Evolutionary conservation across 1,284 basidiomycete species (phyloP), one percentile per base, ranked within the genome.

Genomic region (Cutaneotrichosporon mucoides): DNA sequence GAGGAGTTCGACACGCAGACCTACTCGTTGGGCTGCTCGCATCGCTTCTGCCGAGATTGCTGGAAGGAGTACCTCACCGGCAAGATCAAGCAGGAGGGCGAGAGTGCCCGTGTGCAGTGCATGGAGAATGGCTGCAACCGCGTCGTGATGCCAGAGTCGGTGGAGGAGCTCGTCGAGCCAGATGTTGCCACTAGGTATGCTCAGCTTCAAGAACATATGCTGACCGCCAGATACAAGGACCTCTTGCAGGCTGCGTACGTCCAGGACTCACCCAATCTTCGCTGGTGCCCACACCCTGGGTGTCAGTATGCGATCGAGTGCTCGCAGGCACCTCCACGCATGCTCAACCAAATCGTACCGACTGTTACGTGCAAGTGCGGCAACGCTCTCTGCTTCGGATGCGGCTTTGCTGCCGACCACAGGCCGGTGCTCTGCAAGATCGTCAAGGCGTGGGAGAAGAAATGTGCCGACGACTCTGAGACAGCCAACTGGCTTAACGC

Each of bases 401-500:
- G 92, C 72, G 80, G 85, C 47, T 84, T 91, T 66, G 87, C 90
- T 68, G 84, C 82, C 64, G 92, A 95, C 70, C 95, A 99, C 75
- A 84, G 92, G 36, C 95, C 95, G 0, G 86, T 95, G 47, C 84
- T 96, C 51, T 99, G 95, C 78, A 82, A 81, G 9, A 87, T 96
- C 34, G 91, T 93, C 68, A 88, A 84, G 81, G 84, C 92, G 79
- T 99, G 96, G 96, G 80, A 96, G 71, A 92, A 90, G 84, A 99
- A 99, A 79, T 98, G 95, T 78, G 86, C 87, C 57, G 95, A 99
- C 75, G 95, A 99, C 74, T 92, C 89, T 66, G 96, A 99, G 81
- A 99, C 95, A 15, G 92, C 93, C 43, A 98, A 99, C 76, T 99
- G 95, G 95, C 94, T 99, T 80, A 92, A 90, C 83, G 97, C 93